A percentile compares a stretch with the other conserved stretches of the same genome.
Conservation (phyloP, 768 basidiomycete species). For the Lentinus tigrinus region DNA sequence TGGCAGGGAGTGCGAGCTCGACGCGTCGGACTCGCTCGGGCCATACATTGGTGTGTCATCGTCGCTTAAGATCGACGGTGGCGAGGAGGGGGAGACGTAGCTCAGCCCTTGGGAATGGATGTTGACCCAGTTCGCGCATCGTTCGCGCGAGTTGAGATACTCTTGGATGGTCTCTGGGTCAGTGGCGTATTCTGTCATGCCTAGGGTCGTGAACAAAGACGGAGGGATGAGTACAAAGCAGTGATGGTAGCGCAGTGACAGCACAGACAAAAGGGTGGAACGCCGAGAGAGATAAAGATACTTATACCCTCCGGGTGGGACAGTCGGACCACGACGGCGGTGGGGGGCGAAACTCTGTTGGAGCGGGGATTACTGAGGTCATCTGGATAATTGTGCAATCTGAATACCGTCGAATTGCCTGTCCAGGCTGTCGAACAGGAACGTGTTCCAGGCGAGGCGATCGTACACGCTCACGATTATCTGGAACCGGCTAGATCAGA, state of each 20-base stretch:
- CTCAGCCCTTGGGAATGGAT: constrained; percentile 29
- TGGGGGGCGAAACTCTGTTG: constrained; percentile 1
- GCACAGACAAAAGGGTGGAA: constrained; percentile 16
- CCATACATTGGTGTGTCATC: constrained; percentile 32
- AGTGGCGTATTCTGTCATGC: constrained; percentile 65
- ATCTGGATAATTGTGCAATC: constrained; percentile 2
- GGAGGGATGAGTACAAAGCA: constrained; percentile 14
- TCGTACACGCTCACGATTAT: constrained; percentile 13
- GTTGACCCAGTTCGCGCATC: constrained; percentile 66
- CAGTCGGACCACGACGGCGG: constrained; percentile 14
- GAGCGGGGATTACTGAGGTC: constrained; percentile 17
- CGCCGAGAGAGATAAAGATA: constrained; percentile 13
- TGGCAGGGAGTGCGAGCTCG: constrained; percentile 48
- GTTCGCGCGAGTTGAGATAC: constrained; percentile 57
- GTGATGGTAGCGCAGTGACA: constrained; percentile 11
- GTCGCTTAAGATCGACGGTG: constrained; percentile 27
- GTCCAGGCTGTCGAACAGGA: constrained; percentile 16
- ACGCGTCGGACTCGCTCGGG: constrained; percentile 39
- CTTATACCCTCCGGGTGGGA: constrained; percentile 17
- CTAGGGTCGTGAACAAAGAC: constrained; percentile 11
- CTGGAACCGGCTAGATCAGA: constrained; percentile 15
- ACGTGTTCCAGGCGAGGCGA: constrained; percentile 28
- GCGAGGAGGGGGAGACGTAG: constrained; percentile 19
- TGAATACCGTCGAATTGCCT: constrained; percentile 12
- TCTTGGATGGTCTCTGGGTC: constrained; percentile 58